These are phyloP conservation scores for Penicillium herquei DNA, from an alignment of 495 filamentous ascomycete genomes.

Conservation along the genomic window DNA sequence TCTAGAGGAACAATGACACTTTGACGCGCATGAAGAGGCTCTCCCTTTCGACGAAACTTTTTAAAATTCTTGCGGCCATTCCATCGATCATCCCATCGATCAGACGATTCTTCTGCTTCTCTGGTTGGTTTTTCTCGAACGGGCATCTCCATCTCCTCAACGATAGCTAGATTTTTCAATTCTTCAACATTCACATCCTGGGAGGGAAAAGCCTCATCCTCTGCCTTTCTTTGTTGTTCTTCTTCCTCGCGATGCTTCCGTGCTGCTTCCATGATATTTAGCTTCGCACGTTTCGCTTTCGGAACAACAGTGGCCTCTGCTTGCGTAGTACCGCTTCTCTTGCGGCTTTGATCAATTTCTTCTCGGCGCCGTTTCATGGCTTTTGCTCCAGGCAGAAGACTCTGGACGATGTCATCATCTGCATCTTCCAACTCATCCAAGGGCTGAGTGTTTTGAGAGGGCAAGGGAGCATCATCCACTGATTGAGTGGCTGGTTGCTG, in stretches of 20 bases:
- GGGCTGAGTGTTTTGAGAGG: constrained; percentile 10
- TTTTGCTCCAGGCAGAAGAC: constrained; percentile 67
- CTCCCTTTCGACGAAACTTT: constrained; percentile 68
- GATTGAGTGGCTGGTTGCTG: constrained; percentile 17
- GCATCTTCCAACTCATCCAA: constrained; percentile 32
- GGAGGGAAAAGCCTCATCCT: constrained; percentile 51
- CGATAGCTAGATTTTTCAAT: constrained; percentile 72
- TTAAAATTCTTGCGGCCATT: constrained; percentile 98
- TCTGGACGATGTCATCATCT: constrained; percentile 57
- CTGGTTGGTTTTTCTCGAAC: constrained; percentile 12
- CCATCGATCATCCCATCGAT: constrained; percentile 87
- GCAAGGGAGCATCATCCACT: constrained; percentile 18
- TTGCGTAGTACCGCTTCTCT: constrained; percentile 9
- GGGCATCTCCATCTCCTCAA: constrained; percentile 75
- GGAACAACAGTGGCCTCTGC: constrained; percentile 22
- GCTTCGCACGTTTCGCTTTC: constrained; percentile 50
- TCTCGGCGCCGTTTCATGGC: constrained; percentile 65
- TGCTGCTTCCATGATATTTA: constrained; percentile 69
- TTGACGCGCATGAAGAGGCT: constrained; percentile 40
- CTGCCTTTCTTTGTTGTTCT: constrained; percentile 20
- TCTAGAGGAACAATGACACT: constrained; percentile 75
- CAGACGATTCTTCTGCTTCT: constrained; percentile 43
- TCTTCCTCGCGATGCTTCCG: constrained; percentile 66
- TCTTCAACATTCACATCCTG: constrained; percentile 63
- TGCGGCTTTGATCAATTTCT: constrained; percentile 23